phyloP scores from a whole-genome alignment of 2,329 filamentous ascomycete species.

The Raffaelea arxii region DNA sequence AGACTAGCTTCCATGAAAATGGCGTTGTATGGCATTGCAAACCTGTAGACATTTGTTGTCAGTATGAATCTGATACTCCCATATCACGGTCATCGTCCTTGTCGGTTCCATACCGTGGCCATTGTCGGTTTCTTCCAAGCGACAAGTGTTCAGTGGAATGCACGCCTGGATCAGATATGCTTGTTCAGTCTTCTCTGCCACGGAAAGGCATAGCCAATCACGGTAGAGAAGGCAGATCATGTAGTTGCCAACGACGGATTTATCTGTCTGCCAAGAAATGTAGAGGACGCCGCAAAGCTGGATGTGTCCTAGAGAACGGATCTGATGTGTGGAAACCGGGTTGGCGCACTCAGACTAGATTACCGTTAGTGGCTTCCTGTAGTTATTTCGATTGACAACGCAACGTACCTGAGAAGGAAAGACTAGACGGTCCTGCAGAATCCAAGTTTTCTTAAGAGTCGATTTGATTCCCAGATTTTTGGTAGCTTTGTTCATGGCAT shows the following conservation, averaged over 20 bases:
- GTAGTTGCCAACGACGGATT: slow-evolving; percentile 64
- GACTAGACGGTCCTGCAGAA: slow-evolving; percentile 70
- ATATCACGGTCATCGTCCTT: no score
- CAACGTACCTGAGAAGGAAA: slow-evolving; percentile 59
- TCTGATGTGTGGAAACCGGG: slow-evolving; percentile 49
- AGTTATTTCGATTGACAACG: neutral
- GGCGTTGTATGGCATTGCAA: slow-evolving; percentile 79
- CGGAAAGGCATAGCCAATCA: slow-evolving; percentile 68
- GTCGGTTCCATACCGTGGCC: slow-evolving; percentile 59
- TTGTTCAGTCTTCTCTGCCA: slow-evolving; percentile 51
- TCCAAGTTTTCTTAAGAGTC: slow-evolving; percentile 71
- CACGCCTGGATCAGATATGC: slow-evolving; percentile 67
- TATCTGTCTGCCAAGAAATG: slow-evolving; percentile 67
- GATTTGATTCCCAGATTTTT: slow-evolving; percentile 61
- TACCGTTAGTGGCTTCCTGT: neutral
- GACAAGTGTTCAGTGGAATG: slow-evolving; percentile 56
- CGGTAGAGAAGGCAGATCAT: slow-evolving; percentile 80
- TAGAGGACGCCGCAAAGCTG: slow-evolving; percentile 75
- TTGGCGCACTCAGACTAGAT: neutral
- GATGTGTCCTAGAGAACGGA: slow-evolving; percentile 72
- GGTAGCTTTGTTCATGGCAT: slow-evolving; percentile 76
- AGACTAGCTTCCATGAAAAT: slow-evolving; percentile 86
- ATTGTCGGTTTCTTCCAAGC: slow-evolving; percentile 64
- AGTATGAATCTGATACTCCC: no score
- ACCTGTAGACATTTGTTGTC: slow-evolving; percentile 37